A percentile compares a stretch with the other conserved stretches of the same genome.
These are phyloP conservation scores for Tulasnella sp. DNA, from an alignment of 768 basidiomycete species.

Conservation along the genomic window DNA sequence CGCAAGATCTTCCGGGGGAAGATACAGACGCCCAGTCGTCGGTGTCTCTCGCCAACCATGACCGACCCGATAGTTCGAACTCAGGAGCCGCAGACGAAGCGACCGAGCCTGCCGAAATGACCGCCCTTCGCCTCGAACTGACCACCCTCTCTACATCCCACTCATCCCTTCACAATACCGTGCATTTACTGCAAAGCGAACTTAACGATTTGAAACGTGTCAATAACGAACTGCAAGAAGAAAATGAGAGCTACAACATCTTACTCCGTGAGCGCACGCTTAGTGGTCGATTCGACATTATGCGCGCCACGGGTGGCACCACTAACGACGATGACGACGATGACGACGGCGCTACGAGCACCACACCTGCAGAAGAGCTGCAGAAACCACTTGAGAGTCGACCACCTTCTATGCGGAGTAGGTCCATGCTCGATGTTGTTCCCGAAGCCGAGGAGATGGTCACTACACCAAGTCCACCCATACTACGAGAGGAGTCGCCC, in stretches of 20 bases:
- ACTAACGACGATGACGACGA: conserved; percentile 31
- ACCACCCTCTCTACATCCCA: conserved; percentile 80
- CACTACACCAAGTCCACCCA: not conserved
- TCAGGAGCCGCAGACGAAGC: conserved; percentile 33
- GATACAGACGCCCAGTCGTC: conserved; percentile 7
- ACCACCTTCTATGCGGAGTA: not conserved
- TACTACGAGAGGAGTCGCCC: conserved; percentile 23
- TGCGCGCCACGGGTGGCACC: conserved; percentile 41
- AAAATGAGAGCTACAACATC: conserved; percentile 95
- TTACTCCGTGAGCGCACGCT: conserved; percentile 83
- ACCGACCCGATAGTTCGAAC: not conserved
- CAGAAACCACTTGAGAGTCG: not conserved
- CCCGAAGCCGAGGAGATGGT: conserved; percentile 12
- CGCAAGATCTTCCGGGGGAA: conserved; percentile 1
- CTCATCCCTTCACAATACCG: conserved; percentile 66
- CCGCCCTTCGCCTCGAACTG: conserved; percentile 66
- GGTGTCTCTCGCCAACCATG: not conserved
- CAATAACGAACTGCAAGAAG: conserved; percentile 81
- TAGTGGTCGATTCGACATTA: conserved; percentile 72
- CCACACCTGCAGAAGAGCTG: not conserved
- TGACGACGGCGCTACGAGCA: conserved; percentile 16
- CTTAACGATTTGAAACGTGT: conserved; percentile 77
- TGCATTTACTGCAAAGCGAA: conserved; percentile 74
- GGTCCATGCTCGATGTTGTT: conserved; percentile 14
- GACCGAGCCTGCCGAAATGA: conserved; percentile 78